Percentiles rank a stretch among this genome's conserved stretches.
These are phyloP conservation scores for Phoenix dactylifera DNA, from an alignment of 176 grass and related monocot species.

Conservation along the genomic window DNA sequence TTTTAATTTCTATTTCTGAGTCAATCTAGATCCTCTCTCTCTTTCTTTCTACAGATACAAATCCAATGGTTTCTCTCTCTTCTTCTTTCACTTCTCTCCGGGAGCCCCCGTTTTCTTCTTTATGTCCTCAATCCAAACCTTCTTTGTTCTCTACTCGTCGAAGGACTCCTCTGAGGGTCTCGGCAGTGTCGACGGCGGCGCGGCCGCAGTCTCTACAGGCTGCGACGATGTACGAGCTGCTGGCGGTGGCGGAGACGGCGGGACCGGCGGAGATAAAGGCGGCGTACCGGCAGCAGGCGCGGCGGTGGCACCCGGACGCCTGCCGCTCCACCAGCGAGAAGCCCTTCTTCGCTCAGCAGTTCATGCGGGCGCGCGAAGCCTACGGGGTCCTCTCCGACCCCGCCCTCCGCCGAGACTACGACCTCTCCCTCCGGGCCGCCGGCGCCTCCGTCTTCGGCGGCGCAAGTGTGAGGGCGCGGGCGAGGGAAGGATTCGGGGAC, in stretches of 20 bases:
- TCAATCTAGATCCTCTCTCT: too few relatives aligned
- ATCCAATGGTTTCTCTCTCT: too few relatives aligned
- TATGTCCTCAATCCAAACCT: too few relatives aligned
- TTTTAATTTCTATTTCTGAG: too few relatives aligned
- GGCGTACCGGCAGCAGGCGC: slow-evolving; percentile 52
- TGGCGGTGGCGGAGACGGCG: slow-evolving; percentile 42
- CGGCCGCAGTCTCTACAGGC: neutral
- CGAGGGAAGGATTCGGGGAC: slow-evolving; percentile 18
- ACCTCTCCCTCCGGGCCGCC: slow-evolving; percentile 47
- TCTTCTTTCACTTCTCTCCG: too few relatives aligned
- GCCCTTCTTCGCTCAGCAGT: slow-evolving; percentile 26
- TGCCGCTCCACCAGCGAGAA: slow-evolving; percentile 25
- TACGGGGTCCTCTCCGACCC: slow-evolving; percentile 86
- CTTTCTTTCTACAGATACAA: too few relatives aligned
- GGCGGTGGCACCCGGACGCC: slow-evolving; percentile 76
- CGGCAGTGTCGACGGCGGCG: neutral
- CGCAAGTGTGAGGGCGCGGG: neutral
- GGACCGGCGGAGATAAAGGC: slow-evolving; percentile 61
- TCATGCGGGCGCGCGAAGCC: slow-evolving; percentile 66
- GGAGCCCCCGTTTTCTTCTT: too few relatives aligned
- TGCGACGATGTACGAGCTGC: slow-evolving; percentile 63
- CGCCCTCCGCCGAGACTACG: slow-evolving; percentile 44
- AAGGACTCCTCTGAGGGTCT: neutral
- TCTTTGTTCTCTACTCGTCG: too few relatives aligned
- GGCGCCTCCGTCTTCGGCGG: neutral